Evolutionary conservation across 768 basidiomycete genomes (phyloP), one percentile per base, ranked within the genome.

Genomic region (Agrocybe praecox): DNA sequence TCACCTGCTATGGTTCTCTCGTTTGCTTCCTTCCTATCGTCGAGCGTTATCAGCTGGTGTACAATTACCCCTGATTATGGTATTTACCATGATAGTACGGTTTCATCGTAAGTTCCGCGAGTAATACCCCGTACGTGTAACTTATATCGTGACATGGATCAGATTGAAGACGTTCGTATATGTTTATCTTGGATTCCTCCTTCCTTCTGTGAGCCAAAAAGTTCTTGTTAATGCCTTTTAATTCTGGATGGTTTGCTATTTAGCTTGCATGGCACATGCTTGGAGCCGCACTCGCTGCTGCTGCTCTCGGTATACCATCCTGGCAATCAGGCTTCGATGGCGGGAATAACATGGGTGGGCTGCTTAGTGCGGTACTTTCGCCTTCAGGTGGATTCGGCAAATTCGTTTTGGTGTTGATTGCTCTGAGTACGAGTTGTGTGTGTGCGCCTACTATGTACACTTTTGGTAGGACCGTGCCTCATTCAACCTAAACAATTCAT

Each of bases 401-500:
- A 61, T 84, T 90, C 70, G 74, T 92, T 45, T 76, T 87, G 0
- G 88, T 89, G 23, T 66, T 94, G 53, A 77, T 94, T 60, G 84
- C 87, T n/a, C 72, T 95, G 26, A 87, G 86, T 56, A 85, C 92
- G 12, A 83, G 86, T 1, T 87, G 82, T 4, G 89, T 90, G 62
- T 87, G 85, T 59, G 88, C 89, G 1, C 85, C 87, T 2, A 89
- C 88, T 4, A 86, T 93, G 67, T 94, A 94, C 67, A 88, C 86
- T 5, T 86, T 87, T 62, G 83, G 86, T 77, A 47, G 62, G 62
- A 53, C 36, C 23, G 22, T 29, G 23, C n/a, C n/a, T n/a, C n/a
- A n/a, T n/a, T n/a, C n/a, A n/a, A n/a, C n/a, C n/a, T n/a, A n/a
- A n/a, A n/a, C n/a, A n/a, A n/a, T n/a, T n/a, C n/a, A n/a, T n/a